Base-by-base conservation (phyloP, 768 basidiomycete species). In the Nidularia sp. region DNA sequence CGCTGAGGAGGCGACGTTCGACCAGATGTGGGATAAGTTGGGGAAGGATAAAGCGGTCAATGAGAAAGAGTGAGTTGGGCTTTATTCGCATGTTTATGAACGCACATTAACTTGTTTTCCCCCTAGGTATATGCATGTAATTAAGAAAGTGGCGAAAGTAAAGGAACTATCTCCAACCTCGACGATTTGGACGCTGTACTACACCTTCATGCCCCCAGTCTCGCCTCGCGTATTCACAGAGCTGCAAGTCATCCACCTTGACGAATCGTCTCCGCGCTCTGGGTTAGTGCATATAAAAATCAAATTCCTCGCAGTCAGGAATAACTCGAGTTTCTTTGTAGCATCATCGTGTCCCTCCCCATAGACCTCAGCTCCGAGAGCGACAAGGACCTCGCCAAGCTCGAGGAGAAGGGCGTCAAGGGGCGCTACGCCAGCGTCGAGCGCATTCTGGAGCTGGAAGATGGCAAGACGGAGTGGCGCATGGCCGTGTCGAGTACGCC, bases 401-500 rank as follows among this genome's bases (percentile, higher is more conserved):
- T 83, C 12, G 86, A 90, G 60, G 79, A 81, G 58, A 81, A 79
- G 50, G 85, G 79, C 5, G 79, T 80, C 2, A 81, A 75, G 55
- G 89, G 84, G 1, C 80, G 79, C 58, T 90, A 90, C 61, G 82
- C 79, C 36, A 81, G 83, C 57, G 83, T 87, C 3, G 90, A 91
- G 66, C 76, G 78, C 32, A 59, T 92, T 49, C 65, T 70, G 42
- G 85, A 86, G 64, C 76, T 84, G 39, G 79, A 78, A 15, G 70
- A 80, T 54, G 89, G 85, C 47, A 78, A 67, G 46, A 79, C 81
- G 9, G 87, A 90, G 65, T 91, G 88, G 88, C 74, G 80, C 39
- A 89, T 91, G 88, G 88, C 88, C 2, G 88, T 86, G 2, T 84
- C 85, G 25, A 85, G 84, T 57, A 81, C 79, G 2, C 80, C 86